Base-by-base conservation (phyloP, 2,329 filamentous ascomycete genomes). In the Talaromyces sp. region DNA sequence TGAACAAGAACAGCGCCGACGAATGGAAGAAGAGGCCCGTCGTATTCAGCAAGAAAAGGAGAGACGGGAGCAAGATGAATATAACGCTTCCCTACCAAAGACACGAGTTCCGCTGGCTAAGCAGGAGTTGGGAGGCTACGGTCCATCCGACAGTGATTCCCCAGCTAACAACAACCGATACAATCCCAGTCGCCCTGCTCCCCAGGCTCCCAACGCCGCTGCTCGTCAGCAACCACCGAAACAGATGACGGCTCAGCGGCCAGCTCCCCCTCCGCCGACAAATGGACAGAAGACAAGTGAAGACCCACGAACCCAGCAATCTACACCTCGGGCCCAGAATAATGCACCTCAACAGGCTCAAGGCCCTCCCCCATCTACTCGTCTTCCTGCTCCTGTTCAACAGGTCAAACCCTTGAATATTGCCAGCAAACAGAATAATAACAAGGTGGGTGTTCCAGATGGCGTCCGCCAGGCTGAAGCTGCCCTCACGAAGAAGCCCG, bases 51-150 rank as follows among this genome's bases (percentile, higher is more conserved):
- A 78, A 65, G 88, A 92, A 68, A 85, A 88, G 69, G 84, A 84
- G 59, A 84, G 90, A 59, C 85, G 88, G 66, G 92, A 96, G 57
- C 82, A 91, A 67, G 92, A 95, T 72, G 91, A 87, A 19, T 97
- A 96, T 76, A 96, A 98, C 74, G 90, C 91, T 39, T 92, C 91
- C 27, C 79, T 97, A 63, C 93, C 92, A 33, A 90, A 96, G 80
- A 88, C 84, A 65, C 91, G 91, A 72, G 79, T 87, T 11, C 91
- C 91, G 2, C 71, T 95, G 66, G 92, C 93, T 33, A 91, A 98
- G 74, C 93, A 97, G 76, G 95, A 98, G 75, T 79, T 98, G 67
- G 91, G 91, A 61, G 88, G 88, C 33, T 89, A 86, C 64, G 82
- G 85, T 44, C 81, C 82, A 64, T 78, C 81, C 52, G 81, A 81